Conservation (phyloP, 139 green algal genomes). For the Chlamydomonas incerta region DNA sequence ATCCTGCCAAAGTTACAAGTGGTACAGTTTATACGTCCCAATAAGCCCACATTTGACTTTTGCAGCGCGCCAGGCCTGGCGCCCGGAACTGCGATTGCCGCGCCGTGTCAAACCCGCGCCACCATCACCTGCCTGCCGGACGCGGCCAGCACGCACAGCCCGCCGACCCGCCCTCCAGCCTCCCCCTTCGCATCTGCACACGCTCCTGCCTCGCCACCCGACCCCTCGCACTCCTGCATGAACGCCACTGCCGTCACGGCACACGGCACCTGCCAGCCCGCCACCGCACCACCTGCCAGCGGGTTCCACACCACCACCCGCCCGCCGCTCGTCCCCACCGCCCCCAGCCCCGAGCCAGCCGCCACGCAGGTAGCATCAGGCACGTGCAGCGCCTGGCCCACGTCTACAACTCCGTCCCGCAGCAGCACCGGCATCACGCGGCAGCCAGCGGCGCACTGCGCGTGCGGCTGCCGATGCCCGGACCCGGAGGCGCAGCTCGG, state of each 20-base stretch:
- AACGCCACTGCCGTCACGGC: neutral
- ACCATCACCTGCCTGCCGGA: neutral
- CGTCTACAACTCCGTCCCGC: neutral
- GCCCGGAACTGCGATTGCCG: no score
- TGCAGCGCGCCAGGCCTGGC: no score
- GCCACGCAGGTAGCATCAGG: neutral
- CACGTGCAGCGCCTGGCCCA: neutral
- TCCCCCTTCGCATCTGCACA: no score
- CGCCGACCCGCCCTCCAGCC: no score
- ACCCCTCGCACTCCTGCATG: neutral
- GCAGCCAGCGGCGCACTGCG: neutral
- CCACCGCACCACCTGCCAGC: neutral
- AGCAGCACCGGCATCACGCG: conserved; percentile 8
- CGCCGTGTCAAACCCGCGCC: neutral
- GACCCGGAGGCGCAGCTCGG: neutral
- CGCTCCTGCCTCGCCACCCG: no score
- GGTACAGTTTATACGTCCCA: no score
- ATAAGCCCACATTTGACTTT: no score
- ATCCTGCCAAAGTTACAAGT: no score
- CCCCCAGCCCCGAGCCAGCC: neutral
- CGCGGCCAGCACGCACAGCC: conserved; percentile 2
- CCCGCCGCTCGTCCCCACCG: conserved; percentile 1
- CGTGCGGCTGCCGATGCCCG: no score
- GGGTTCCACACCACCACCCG: conserved; percentile 13
- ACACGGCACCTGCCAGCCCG: conserved; percentile 18